These are phyloP conservation scores for Penicillium sp. DNA, from an alignment of 2,329 filamentous ascomycete species.

Conservation along the genomic window DNA sequence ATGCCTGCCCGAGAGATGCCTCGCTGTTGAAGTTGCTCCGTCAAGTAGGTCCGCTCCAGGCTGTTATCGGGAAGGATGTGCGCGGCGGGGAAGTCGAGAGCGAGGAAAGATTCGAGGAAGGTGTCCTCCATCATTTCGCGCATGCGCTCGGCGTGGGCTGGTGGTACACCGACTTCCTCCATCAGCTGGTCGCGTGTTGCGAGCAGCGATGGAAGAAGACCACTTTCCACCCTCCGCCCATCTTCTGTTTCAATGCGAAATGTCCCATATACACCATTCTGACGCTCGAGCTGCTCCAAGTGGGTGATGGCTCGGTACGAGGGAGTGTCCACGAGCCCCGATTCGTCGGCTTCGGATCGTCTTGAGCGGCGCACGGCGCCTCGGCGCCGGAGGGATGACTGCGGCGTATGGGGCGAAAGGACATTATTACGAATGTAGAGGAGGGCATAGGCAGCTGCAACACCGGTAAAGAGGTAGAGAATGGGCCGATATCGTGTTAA, in stretches of 20 bases:
- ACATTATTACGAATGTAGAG: slow-evolving; percentile 38
- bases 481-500: slow-evolving; percentile 40
- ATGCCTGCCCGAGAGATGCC: slow-evolving; percentile 39
- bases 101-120: slow-evolving; percentile 42
- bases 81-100: slow-evolving; percentile 37
- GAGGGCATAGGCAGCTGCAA: slow-evolving; percentile 41
- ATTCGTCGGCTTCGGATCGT: slow-evolving; percentile 26
- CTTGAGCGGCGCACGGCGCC: slow-evolving; percentile 38
- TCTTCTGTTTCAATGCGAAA: slow-evolving; percentile 43
- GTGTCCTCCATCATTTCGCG: slow-evolving; percentile 44
- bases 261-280: slow-evolving; percentile 42
- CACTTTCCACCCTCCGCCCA: slow-evolving; percentile 40
- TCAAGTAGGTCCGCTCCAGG: slow-evolving; percentile 36
- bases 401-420: slow-evolving; percentile 22
- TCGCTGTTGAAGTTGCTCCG: slow-evolving; percentile 36
- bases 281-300: slow-evolving; percentile 38
- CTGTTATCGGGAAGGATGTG: slow-evolving; percentile 34
- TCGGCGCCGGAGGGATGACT: slow-evolving; percentile 36
- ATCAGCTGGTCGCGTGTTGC: slow-evolving; percentile 42
- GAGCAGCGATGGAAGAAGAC: slow-evolving; percentile 41
- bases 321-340: slow-evolving; percentile 27
- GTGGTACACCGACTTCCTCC: slow-evolving; percentile 37
- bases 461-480: slow-evolving; percentile 41
- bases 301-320: slow-evolving; percentile 38
- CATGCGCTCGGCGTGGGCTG: slow-evolving; percentile 39